Evolutionary conservation across 176 grass and related monocot species (phyloP), one percentile per base, ranked within the genome.

Genomic region (Lolium rigidum): DNA sequence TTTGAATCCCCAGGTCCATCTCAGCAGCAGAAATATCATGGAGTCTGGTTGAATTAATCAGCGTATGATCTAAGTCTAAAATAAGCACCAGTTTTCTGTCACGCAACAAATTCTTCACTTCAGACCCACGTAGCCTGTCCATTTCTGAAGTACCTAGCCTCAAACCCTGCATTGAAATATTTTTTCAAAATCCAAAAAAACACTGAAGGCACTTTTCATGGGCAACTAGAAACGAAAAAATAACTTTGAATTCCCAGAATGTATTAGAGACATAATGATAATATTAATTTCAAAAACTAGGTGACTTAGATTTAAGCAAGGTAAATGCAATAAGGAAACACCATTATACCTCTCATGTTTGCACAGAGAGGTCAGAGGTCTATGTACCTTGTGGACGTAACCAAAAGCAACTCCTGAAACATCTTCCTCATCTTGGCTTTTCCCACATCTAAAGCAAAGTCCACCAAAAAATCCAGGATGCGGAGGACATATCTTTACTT

Each of bases 41-140:
- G 55, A 95, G 73, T 51, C 55, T 95, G 62, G 86, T 92, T 55
- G 93, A 98, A 85, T 98, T 94, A 41, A 98, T 91, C 66, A 95
- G 67, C 56, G 96, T 98, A 87, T 95, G 96, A 65, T 95, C 93
- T 88, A 98, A 81, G 84, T 98, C 94, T 83, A 98, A 92, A 80
- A 98, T 90, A 69, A 98, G 80, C 20, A 94, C 83, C 60, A 95
- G 76, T 51, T 92, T 98, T 75, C 91, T 95, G 24, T 92, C 74
- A 64, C 57, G 92, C 84, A 95, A 70, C 60, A 94, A 88, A 77
- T 95, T 91, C 82, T 95, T 98, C 43, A 86, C 69, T 86, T 98
- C 84, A 61, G 82, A 82, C 22, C 78, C 70, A 70, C 90, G 88
- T 57, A 94, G 52, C 77, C 91, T 95, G 26, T 94, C 94, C 61